Base-by-base conservation (phyloP, 148 eudicot genomes). In the Rhododendron mucronatum region DNA sequence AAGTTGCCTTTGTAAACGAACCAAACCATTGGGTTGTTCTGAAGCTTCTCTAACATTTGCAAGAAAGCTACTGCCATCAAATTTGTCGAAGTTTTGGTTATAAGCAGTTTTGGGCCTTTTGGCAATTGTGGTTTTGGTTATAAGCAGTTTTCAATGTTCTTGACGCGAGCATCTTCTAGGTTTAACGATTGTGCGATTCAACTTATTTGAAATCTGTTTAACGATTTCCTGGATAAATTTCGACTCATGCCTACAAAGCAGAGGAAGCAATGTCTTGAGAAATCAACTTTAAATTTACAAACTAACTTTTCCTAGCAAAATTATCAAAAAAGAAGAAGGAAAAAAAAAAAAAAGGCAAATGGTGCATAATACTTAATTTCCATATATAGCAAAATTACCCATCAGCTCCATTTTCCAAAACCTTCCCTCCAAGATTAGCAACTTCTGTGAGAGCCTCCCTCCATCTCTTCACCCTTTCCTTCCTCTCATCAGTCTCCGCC, bases 181-280 rank as follows among this genome's bases (percentile, higher is more conserved):
- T n/a, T n/a, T n/a, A n/a, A n/a, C n/a, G n/a, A n/a, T n/a, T n/a
- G 83, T 81, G 63, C 83, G 44, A 81, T 51, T 51, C 65, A 81
- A 53, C 39, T 81, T 81, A 7, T 23, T 81, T 30, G n/a, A 63
- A 28, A 81, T 53, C 21, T 81, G 39, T 81, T 81, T 81, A 33
- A 81, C 44, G 30, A 81, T 51, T 50, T 81, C 41, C 41, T 81
- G 67, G 39, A 81, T 51, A 81, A 82, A 82, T 45, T 12, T 82
- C n/a, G 84, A 37, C 37, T 59, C 84, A 2, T 59, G 63, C 83
- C 83, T 81, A 81, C 83, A 81, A 81, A 30, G 61, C 61, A 50
- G 10, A 81, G 14, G 8, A 50, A 33, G 61, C 23, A 16, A 80
- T 80, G 41, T 47, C 50, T 47, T 47, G 50, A 47, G 50, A 47